A percentile compares a stretch with the other conserved stretches of the same genome.
These are phyloP conservation scores for Chaetomium tenue DNA, from an alignment of 495 filamentous ascomycete species.

Conservation along the genomic window DNA sequence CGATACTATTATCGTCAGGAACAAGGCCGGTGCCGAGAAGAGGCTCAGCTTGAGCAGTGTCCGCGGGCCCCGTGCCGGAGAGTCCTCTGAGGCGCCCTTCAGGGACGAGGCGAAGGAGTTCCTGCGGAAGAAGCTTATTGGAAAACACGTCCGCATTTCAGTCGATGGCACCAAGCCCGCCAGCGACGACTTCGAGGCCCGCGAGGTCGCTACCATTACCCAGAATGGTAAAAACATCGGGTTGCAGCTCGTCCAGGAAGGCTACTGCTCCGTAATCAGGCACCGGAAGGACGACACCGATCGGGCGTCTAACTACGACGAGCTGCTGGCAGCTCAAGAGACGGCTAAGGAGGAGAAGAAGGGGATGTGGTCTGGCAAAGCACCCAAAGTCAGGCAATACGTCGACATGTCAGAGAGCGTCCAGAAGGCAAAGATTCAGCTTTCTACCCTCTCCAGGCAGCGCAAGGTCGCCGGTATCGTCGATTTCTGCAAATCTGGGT, in stretches of 20 bases:
- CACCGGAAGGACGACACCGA: slow-evolving; percentile 92
- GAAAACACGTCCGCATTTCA: slow-evolving; percentile 84
- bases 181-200: slow-evolving; percentile 86
- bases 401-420: slow-evolving; percentile 87
- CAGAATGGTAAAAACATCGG: slow-evolving; percentile 84
- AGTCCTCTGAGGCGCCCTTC: slow-evolving; percentile 69
- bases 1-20: slow-evolving; percentile 82
- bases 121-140: slow-evolving; percentile 87
- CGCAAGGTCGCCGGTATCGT: slow-evolving; percentile 92
- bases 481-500: slow-evolving; percentile 95
- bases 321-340: slow-evolving; percentile 85
- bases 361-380: slow-evolving; percentile 90
- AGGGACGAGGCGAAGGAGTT: slow-evolving; percentile 94
- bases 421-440: slow-evolving; percentile 92
- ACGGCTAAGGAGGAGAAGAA: slow-evolving; percentile 76
- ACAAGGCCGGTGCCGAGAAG: slow-evolving; percentile 80
- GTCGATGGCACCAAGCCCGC: slow-evolving; percentile 90
- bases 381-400: slow-evolving; percentile 73
- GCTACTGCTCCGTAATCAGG: slow-evolving; percentile 87
- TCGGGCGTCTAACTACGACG: slow-evolving; percentile 89
- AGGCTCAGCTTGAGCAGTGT: slow-evolving; percentile 90
- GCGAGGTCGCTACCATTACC: slow-evolving; percentile 86
- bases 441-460: slow-evolving; percentile 81
- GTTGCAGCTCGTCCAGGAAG: slow-evolving; percentile 80
- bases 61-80: slow-evolving; percentile 72